These are phyloP conservation scores for Oryza nivara DNA, from an alignment of 176 grass and related monocot species.

Conservation along the genomic window DNA sequence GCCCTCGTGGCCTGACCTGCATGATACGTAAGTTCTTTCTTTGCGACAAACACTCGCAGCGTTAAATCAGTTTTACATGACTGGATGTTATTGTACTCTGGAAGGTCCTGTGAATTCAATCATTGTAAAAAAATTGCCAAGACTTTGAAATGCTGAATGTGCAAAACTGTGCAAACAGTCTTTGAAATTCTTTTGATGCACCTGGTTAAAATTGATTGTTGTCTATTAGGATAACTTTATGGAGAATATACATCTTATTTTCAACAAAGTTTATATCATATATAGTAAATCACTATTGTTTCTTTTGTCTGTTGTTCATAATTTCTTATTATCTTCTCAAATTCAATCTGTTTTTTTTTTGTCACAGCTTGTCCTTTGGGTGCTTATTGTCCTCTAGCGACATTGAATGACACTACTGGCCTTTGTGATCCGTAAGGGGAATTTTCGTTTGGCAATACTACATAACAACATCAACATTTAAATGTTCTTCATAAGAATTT, in stretches of 20 bases:
- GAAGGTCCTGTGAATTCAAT: not conserved
- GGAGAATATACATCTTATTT: slow-evolving; percentile 4
- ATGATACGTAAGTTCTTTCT: slow-evolving; percentile 69
- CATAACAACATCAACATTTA: not conserved
- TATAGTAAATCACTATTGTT: not conserved
- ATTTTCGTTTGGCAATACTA: slow-evolving; percentile 17
- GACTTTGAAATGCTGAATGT: slow-evolving; percentile 4
- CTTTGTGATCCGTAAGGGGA: slow-evolving; percentile 76
- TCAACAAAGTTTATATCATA: not conserved
- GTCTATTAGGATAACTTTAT: not conserved
- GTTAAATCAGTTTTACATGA: slow-evolving; percentile 26
- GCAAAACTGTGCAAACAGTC: not conserved
- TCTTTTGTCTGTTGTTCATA: slow-evolving; percentile 23
- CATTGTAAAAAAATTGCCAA: slow-evolving; percentile 1
- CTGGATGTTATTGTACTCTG: not conserved
- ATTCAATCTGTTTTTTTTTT: not conserved
- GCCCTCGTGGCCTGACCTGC: slow-evolving; percentile 65
- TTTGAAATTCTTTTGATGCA: slow-evolving; percentile 4
- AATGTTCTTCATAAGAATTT: slow-evolving; percentile 18
- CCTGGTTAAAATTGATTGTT: slow-evolving; percentile 5
- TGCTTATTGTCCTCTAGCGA: slow-evolving; percentile 75
- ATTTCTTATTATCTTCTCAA: slow-evolving; percentile 9
- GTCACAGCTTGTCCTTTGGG: slow-evolving; percentile 82
- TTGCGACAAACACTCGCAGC: not conserved
- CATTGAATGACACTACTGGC: slow-evolving; percentile 52